These are phyloP conservation scores for Nothopassalora personata DNA, from an alignment of 2,329 filamentous ascomycete genomes.

Conservation along the genomic window DNA sequence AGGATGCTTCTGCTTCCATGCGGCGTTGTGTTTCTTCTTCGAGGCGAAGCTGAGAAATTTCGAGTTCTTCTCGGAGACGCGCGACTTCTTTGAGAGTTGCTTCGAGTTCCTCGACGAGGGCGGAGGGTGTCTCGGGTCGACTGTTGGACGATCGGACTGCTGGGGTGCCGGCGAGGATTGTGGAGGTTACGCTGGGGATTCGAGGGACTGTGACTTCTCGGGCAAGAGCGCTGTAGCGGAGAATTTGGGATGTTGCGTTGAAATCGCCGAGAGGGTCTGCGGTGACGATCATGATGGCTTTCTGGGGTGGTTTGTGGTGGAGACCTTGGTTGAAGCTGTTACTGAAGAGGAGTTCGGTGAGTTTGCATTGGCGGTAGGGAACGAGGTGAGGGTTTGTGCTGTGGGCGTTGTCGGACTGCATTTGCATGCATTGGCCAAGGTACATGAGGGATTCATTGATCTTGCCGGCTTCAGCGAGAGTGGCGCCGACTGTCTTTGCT, in stretches of 20 bases:
- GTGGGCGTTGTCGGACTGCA: constrained; percentile 75
- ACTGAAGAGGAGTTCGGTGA: constrained; percentile 49
- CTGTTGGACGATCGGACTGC: constrained; percentile 26
- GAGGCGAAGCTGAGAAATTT: constrained; percentile 64
- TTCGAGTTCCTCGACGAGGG: constrained; percentile 64
- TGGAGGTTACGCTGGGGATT: constrained; percentile 73
- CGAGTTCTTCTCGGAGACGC: constrained; percentile 71
- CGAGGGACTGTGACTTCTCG: constrained; percentile 89
- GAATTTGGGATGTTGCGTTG: constrained; percentile 92
- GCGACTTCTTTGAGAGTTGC: constrained; percentile 74
- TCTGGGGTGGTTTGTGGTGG: constrained; percentile 63
- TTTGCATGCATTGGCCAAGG: constrained; percentile 90
- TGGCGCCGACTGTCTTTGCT: constrained; percentile 88
- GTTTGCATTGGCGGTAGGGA: constrained; percentile 59
- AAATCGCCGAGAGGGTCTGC: constrained; percentile 90
- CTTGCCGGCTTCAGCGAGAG: constrained; percentile 90
- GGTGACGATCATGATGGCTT: constrained; percentile 91
- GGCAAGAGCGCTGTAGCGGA: constrained; percentile 88
- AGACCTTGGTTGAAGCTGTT: constrained; percentile 46
- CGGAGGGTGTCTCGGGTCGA: constrained; percentile 42
- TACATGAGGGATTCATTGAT: constrained; percentile 99
- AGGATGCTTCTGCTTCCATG: constrained; percentile 65
- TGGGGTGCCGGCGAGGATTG: constrained; percentile 45
- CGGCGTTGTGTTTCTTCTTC: constrained; percentile 66
- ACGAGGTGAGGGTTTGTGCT: constrained; percentile 59